These are phyloP conservation scores for Arthromyces matolae DNA, from an alignment of 768 basidiomycete species.

Conservation along the genomic window DNA sequence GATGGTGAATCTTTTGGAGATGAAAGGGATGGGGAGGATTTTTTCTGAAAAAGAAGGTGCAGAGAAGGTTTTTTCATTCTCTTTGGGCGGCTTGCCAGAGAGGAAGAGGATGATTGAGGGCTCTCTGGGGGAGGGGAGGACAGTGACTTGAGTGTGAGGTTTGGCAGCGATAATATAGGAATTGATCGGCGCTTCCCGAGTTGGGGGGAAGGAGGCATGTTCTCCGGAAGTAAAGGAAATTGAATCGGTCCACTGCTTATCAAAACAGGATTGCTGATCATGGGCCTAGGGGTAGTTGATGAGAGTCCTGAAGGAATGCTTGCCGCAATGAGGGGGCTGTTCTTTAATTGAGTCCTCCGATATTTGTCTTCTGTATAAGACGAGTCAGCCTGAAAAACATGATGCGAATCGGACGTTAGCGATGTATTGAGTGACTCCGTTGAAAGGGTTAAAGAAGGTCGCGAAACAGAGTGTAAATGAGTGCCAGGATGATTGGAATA, in stretches of 20 bases:
- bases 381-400: constrained; percentile 37
- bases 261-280: constrained; percentile 29
- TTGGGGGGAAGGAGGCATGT: constrained; percentile 11
- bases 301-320: constrained; percentile 18
- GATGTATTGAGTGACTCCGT: constrained; percentile 59
- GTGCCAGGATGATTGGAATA: constrained; percentile 17
- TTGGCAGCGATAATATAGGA: constrained; percentile 36
- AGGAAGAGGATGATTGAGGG: constrained; percentile 27
- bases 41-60: constrained; percentile 65
- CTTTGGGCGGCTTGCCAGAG: constrained; percentile 31
- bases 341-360: constrained; percentile 19
- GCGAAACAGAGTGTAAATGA: constrained; percentile 26
- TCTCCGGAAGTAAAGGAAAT: constrained; percentile 40
- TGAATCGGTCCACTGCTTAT: constrained; percentile 32
- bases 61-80: constrained; percentile 65
- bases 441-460: constrained; percentile 54
- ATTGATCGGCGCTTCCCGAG: constrained; percentile 37
- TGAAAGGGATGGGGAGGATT: constrained; percentile 46
- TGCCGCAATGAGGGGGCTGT: constrained; percentile 27
- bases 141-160: constrained; percentile 25
- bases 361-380: constrained; percentile 24
- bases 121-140: constrained; percentile 20
- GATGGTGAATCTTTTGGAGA: constrained; percentile 19
- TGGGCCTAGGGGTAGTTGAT: constrained; percentile 22
- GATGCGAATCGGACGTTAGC: constrained; percentile 49